phyloP scores from a whole-genome alignment of 305 asterid genomes.

The Caryopteris hybrid region DNA sequence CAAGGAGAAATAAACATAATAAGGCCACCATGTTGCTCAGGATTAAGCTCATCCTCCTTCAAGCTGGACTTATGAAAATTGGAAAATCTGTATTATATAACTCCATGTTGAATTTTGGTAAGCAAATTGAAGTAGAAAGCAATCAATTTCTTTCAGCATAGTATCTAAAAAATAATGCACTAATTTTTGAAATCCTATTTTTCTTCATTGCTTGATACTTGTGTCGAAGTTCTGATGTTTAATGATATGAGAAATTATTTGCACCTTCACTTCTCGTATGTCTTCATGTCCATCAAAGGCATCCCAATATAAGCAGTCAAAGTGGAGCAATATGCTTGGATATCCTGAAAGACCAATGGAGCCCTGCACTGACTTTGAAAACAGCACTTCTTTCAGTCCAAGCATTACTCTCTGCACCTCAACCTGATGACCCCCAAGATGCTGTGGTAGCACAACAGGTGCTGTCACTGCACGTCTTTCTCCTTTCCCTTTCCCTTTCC shows the following conservation, averaged over 20 bases:
- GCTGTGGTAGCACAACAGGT: slow-evolving; percentile 98
- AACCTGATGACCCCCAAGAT: slow-evolving; percentile 96
- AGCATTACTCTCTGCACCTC: slow-evolving; percentile 90
- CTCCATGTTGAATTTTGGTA: no score
- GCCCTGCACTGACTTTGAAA: slow-evolving; percentile 92
- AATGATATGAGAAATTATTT: no score
- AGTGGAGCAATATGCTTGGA: slow-evolving; percentile 98
- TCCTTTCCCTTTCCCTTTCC: no score
- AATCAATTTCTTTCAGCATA: background rate
- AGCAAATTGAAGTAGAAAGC: background rate
- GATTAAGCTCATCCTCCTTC: no score
- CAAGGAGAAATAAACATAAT: no score
- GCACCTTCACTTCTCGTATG: no score
- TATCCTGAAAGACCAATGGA: slow-evolving; percentile 94
- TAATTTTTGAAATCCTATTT: background rate
- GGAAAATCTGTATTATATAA: background rate
- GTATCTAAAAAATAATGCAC: background rate
- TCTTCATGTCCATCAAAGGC: slow-evolving; percentile 66
- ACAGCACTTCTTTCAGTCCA: slow-evolving; percentile 91
- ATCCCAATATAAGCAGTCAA: slow-evolving; percentile 98
- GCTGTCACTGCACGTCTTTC: no score
- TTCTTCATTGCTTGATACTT: no score
- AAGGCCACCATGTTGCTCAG: no score
- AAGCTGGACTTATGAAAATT: background rate
- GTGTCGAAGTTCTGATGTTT: no score